Conservation (phyloP, 2,329 filamentous ascomycete genomes). For the Colletotrichum sp. region DNA sequence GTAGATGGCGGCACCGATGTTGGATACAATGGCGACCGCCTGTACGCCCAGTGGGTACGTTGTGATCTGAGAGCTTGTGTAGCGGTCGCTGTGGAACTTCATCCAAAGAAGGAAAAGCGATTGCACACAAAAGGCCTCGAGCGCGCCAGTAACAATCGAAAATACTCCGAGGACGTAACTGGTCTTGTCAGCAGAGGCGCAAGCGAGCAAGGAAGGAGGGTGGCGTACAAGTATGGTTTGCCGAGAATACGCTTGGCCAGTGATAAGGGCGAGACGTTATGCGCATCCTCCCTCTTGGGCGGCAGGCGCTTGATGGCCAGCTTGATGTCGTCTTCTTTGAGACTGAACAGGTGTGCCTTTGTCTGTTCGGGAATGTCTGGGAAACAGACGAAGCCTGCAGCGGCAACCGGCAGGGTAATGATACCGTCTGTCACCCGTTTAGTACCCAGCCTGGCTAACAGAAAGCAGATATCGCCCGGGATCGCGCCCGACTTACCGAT, state of each 20-base stretch:
- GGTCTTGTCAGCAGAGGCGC: background rate
- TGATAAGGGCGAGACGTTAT: conserved; percentile 34
- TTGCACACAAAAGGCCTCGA: conserved; percentile 33
- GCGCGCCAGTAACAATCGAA: conserved; percentile 36
- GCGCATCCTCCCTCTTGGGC: conserved; percentile 34
- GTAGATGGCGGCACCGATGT: conserved; percentile 37
- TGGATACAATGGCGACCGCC: conserved; percentile 40
- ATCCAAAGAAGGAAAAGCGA: conserved; percentile 32
- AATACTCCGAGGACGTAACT: conserved; percentile 44
- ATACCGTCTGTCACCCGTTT: conserved; percentile 40
- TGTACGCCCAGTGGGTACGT: conserved; percentile 42
- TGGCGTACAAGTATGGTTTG: conserved; percentile 30
- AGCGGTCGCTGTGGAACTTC: conserved; percentile 24
- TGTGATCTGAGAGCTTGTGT: conserved; percentile 34
- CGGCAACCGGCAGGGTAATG: conserved; percentile 56
- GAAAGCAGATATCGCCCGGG: background rate
- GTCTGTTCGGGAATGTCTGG: conserved; percentile 50
- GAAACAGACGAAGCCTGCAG: conserved; percentile 55
- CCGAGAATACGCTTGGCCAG: conserved; percentile 31
- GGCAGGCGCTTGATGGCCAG: conserved; percentile 33
- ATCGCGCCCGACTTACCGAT: conserved; percentile 27
- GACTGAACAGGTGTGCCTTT: conserved; percentile 37
- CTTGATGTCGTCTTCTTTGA: conserved; percentile 25
- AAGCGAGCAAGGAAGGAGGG: accelerated
- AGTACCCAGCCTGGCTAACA: background rate